Evolutionary conservation across 306 rosid species (phyloP), one percentile per base, ranked within the genome.

Genomic region (Cicer pinnatifidum): DNA sequence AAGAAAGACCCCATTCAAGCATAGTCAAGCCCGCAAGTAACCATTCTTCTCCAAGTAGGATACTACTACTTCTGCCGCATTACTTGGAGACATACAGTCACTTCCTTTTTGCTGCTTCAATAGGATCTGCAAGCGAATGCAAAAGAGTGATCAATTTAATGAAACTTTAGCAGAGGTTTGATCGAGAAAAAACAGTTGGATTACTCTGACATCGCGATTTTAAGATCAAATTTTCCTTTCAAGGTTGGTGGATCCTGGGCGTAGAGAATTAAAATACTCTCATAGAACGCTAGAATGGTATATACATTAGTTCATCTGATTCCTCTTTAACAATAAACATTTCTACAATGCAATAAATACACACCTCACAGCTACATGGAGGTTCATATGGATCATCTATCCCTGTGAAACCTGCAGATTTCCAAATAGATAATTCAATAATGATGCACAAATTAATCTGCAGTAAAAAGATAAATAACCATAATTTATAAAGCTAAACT

Each of bases 321-420:
- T 62, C n/a, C 35, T 52, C 61, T 59, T 60, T 44, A 46, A 54
- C 20, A 47, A 53, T 65, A 20, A 56, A 11, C 23, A 60, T 58
- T 46, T 47, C 12, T 13, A 38, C 47, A 76, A 52, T 3, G 54
- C 56, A 60, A 57, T 35, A 57, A 73, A 81, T 67, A 85, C 87
- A 41, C 12, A 86, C 98, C 98, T 93, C 98, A 62, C 91, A 84
- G 37, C 78, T 82, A 56, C 77, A 39, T 9, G 98, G 98, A 45
- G 86, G 86, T 77, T 93, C 98, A 48, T 93, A 93, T 33, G 96
- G 96, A 82, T 91, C 96, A 76, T 89, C 96, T 60, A 93, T 67
- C 74, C 98, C 98, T 11, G 98, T 93, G 76, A 93, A 91, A 70
- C 94, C 98, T 93, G 92, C 77, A 82, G 58, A 69, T 10, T 51